Percentiles rank a stretch among this genome's conserved stretches.
phyloP scores from a whole-genome alignment of 352 stramenopile genomes.

The Globisporangium ultimum region DNA sequence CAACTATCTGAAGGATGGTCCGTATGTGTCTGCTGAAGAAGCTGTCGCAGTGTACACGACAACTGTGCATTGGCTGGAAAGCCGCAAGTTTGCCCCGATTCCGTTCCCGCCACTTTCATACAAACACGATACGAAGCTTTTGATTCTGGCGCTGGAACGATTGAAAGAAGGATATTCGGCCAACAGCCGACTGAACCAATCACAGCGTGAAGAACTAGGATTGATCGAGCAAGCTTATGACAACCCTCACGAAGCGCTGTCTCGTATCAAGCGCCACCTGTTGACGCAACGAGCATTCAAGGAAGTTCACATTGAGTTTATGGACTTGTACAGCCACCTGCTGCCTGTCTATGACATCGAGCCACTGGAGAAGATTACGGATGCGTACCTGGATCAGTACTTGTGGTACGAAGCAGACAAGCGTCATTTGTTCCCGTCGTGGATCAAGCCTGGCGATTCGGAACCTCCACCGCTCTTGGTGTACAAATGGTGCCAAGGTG shows the following conservation, averaged over 20 bases:
- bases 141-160: conserved; percentile 98
- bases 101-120: conserved; percentile 99
- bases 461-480: conserved; percentile 98
- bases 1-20: conserved; percentile 99
- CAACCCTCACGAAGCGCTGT: conserved; percentile 98
- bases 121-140: conserved; percentile 99
- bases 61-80: conserved; percentile 99
- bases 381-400: conserved; percentile 99
- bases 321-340: conserved; percentile 99
- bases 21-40: conserved; percentile 99
- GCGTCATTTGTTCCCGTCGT: conserved; percentile 99
- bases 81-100: conserved; percentile 98
- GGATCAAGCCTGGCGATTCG: conserved; percentile 99
- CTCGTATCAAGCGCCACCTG: conserved; percentile 98
- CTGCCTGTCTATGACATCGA: conserved; percentile 99
- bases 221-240: conserved; percentile 99
- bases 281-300: conserved; percentile 99
- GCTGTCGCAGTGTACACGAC: conserved; percentile 99
- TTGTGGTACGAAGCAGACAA: conserved; percentile 99
- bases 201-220: conserved; percentile 97
- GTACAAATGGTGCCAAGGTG: conserved; percentile 99
- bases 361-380: conserved; percentile 99
- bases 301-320: conserved; percentile 99
- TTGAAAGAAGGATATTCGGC: conserved; percentile 99
- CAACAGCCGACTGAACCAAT: conserved; percentile 97